Conservation (phyloP, 495 filamentous ascomycete species). For the Chaetomidium leptoderma region DNA sequence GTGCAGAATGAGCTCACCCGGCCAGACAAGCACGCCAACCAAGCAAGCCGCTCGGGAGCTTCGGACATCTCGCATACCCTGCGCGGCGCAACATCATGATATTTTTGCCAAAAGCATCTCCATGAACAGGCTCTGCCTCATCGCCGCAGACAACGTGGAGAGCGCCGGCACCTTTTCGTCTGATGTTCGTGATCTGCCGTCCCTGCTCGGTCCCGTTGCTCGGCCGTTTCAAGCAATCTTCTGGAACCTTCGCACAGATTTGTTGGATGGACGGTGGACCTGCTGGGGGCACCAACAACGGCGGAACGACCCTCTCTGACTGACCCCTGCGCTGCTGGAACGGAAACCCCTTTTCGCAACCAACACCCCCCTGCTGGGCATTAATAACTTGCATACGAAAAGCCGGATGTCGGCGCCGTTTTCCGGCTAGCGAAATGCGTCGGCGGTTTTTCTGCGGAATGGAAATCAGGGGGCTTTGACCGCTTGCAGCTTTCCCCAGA, state of each 20-base stretch:
- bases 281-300: not conserved
- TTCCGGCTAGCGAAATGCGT: slow-evolving; percentile 30
- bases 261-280: not conserved
- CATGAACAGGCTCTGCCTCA: not conserved
- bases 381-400: not conserved
- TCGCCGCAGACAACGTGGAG: too few relatives aligned
- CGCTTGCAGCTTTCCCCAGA: slow-evolving; percentile 31
- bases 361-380: not conserved
- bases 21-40: too few relatives aligned
- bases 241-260: slow-evolving; percentile 33
- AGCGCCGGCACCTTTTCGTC: not conserved
- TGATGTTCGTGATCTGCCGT: not conserved
- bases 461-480: not conserved
- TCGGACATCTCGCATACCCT: not conserved
- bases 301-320: slow-evolving; percentile 3
- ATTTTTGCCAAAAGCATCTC: too few relatives aligned
- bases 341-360: not conserved
- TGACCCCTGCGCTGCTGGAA: not conserved
- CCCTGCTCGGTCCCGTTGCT: slow-evolving; percentile 23
- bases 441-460: slow-evolving; percentile 10
- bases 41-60: not conserved
- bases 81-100: too few relatives aligned
- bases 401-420: slow-evolving; percentile 27
- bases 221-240: slow-evolving; percentile 34
- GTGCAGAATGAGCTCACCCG: too few relatives aligned